These are phyloP conservation scores for Aspergillus piperis DNA, from an alignment of 2,329 filamentous ascomycete species.

Conservation along the genomic window DNA sequence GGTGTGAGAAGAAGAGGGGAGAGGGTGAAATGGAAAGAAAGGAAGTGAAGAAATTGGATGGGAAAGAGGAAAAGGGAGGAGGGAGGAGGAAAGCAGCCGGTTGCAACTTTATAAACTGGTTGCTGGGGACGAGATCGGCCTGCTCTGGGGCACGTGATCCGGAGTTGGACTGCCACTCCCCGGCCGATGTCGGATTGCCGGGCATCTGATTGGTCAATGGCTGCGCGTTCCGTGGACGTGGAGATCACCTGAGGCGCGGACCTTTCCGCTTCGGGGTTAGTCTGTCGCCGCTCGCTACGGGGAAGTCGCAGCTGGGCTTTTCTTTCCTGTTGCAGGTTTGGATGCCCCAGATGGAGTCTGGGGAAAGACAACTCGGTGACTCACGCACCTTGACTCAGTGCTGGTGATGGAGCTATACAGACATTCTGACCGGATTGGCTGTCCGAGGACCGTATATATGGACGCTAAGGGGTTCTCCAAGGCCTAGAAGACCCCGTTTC, in stretches of 20 bases:
- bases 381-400: too few relatives aligned
- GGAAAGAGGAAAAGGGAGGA: constrained; percentile 12
- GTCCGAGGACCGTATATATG: too few relatives aligned
- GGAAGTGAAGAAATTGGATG: constrained; percentile 15
- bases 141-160: constrained; percentile 25
- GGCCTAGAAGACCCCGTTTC: too few relatives aligned
- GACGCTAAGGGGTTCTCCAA: too few relatives aligned
- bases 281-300: not conserved
- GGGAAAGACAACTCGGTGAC: too few relatives aligned
- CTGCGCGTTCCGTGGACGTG: not conserved
- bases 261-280: not conserved
- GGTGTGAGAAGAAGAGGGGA: constrained; percentile 17
- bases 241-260: not conserved
- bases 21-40: constrained; percentile 13
- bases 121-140: constrained; percentile 14
- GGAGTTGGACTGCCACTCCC: constrained; percentile 32
- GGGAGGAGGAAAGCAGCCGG: constrained; percentile 10
- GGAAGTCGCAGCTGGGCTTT: not conserved
- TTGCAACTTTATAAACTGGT: constrained; percentile 22
- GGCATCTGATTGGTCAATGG: constrained; percentile 5
- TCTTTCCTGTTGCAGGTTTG: too few relatives aligned
- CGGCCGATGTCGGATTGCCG: constrained; percentile 28
- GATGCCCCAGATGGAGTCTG: too few relatives aligned
- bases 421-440: too few relatives aligned
- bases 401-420: too few relatives aligned